Evolutionary conservation across 2,329 filamentous ascomycete species (phyloP).

Genomic region (Cladosporium sphaerospermum): DNA sequence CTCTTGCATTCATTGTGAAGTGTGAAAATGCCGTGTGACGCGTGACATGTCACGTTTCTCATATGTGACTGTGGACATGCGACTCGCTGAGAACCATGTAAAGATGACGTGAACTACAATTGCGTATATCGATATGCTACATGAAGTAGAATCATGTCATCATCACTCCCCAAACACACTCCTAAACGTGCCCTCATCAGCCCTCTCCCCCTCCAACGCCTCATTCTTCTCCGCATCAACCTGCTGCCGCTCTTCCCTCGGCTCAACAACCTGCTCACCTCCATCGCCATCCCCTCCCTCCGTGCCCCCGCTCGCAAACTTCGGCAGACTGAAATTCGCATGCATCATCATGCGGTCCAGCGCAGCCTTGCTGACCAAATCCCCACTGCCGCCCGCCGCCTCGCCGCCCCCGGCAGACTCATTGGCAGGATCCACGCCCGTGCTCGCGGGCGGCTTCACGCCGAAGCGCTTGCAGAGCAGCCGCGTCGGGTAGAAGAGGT

Average conservation of each 20-base stretch:
- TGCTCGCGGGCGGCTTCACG: slow-evolving; percentile 68
- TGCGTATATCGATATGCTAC: too few species aligned
- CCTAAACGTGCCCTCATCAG: slow-evolving; percentile 75
- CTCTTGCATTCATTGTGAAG: background rate
- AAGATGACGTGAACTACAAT: too few species aligned
- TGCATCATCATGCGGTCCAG: slow-evolving; percentile 52
- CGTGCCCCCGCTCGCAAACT: slow-evolving; percentile 16
- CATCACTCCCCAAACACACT: slow-evolving; percentile 85
- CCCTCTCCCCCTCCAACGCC: slow-evolving; percentile 65
- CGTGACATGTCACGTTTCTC: too few species aligned
- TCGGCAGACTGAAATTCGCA: slow-evolving; percentile 24
- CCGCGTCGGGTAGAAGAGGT: slow-evolving; percentile 72
- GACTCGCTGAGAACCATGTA: too few species aligned
- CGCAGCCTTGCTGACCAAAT: slow-evolving; percentile 50
- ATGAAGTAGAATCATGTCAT: background rate
- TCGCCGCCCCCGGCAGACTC: slow-evolving; percentile 38
- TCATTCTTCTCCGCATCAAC: slow-evolving; percentile 73
- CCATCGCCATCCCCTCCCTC: slow-evolving; percentile 12
- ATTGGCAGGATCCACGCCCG: slow-evolving; percentile 46
- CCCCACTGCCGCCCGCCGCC: slow-evolving; percentile 46
- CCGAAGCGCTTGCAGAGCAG: slow-evolving; percentile 94
- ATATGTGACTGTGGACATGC: too few species aligned
- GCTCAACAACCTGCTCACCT: slow-evolving; percentile 18
- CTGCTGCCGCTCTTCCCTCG: slow-evolving; percentile 12
- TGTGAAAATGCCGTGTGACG: too few species aligned